Conservation (phyloP, 75 land plant species). For the Cryptomeria japonica region DNA sequence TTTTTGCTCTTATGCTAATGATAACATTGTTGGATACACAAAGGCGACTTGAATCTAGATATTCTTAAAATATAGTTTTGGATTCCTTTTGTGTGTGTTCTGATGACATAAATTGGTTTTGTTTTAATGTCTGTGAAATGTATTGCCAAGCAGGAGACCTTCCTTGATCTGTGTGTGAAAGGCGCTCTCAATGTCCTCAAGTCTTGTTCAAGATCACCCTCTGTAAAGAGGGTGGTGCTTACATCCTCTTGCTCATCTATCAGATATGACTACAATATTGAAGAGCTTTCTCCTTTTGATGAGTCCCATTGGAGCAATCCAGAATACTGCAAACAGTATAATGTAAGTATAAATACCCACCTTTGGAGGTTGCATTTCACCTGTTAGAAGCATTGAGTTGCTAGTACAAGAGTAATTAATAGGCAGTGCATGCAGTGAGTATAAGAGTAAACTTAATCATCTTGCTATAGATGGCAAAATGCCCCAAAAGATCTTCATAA, state of each 20-base stretch:
- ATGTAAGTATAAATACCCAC: constrained; percentile 33
- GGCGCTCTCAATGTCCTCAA: constrained; percentile 78
- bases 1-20: too few relatives aligned
- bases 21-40: too few relatives aligned
- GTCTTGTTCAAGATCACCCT: constrained; percentile 65
- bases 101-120: too few relatives aligned
- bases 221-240: constrained; percentile 63
- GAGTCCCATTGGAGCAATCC: constrained; percentile 84
- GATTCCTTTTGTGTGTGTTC: too few relatives aligned
- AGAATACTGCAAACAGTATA: constrained; percentile 71
- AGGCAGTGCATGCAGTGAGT: not conserved
- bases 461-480: not conserved
- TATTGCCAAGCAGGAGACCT: constrained; percentile 17
- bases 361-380: not conserved
- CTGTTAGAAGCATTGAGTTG: not conserved
- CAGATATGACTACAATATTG: constrained; percentile 15
- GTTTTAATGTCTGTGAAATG: constrained; percentile 3
- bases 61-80: too few relatives aligned
- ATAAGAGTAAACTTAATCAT: not conserved
- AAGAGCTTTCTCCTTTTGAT: constrained; percentile 57
- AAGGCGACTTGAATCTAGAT: too few relatives aligned
- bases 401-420: not conserved
- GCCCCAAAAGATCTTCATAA: not conserved
- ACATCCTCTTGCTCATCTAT: constrained; percentile 93
- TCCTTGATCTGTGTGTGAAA: constrained; percentile 43